Base-by-base conservation (phyloP, 352 stramenopile species). In the Globisporangium abappressorium region DNA sequence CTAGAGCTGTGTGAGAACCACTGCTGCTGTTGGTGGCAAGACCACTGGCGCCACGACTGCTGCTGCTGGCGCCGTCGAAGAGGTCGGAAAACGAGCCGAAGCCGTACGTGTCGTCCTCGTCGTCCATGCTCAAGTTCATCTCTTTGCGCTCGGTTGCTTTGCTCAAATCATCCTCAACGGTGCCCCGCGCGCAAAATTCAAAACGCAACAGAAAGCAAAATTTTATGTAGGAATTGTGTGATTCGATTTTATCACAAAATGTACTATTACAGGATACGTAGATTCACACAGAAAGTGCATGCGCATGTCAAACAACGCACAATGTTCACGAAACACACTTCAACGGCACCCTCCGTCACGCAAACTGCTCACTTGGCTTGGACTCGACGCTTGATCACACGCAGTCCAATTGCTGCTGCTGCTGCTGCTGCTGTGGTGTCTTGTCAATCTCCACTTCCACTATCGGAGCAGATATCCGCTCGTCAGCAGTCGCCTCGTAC, bases 31-130 rank as follows among this genome's bases (percentile, higher is more conserved):
- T 15, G 43, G 9, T 12, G 43, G 12, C 3, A 24, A 24, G 43
- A 18, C 43, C 2, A 24, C 18, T 51, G 18, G 22, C 1, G 24
- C 22, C n/a, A 15, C 5, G 14, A 49, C 14, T 9, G 55, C 24
- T 15, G 24, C 47, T 15, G 33, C 6, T 20, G 33, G 34, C 43
- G 38, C 53, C 43, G 46, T 81, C 75, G 66, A 92, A 88, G 70
- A 92, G 74, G 9, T 89, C 80, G 28, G 80, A 78, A 72, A 81
- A 84, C 57, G 83, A 86, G 46, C 80, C 77, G 64, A 90, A 92
- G 84, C 81, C 84, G 71, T 89, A 89, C 65, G 74, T 80, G 36
- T 88, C 80, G 49, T 88, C 80, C 30, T 90, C 80, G 20, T 89
- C 75, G 77, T 88, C 76, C 76, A 82, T 80, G 15, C 4, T 67